Percentiles rank a stretch among this genome's conserved stretches.
Conservation (phyloP, 805 yeast species). For the Metschnikowia kofuensis region DNA sequence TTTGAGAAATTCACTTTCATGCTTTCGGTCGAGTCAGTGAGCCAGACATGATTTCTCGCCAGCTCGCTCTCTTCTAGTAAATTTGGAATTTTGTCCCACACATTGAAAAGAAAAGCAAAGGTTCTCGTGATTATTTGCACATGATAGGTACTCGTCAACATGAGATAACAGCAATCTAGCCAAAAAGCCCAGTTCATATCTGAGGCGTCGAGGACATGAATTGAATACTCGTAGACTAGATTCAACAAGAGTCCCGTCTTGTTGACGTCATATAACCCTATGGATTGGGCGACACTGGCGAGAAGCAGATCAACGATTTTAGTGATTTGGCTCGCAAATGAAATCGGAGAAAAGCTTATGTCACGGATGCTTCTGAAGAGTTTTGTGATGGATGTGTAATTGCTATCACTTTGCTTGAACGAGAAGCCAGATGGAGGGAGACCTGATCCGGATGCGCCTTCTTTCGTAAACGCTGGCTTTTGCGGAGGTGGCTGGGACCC, state of each 20-base stretch:
- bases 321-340: slow-evolving; percentile 17
- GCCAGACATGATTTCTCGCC: slow-evolving; percentile 33
- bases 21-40: slow-evolving; percentile 34
- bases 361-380: slow-evolving; percentile 39
- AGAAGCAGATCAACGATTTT: slow-evolving; percentile 33
- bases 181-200: slow-evolving; percentile 73
- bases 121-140: slow-evolving; percentile 61
- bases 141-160: slow-evolving; percentile 59
- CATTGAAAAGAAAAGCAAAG: slow-evolving; percentile 63
- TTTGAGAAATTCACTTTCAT: slow-evolving; percentile 47
- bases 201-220: slow-evolving; percentile 27
- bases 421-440: slow-evolving; percentile 5
- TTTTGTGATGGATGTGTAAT: slow-evolving; percentile 39
- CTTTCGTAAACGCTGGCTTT: neutral
- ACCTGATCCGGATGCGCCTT: slow-evolving; percentile 3
- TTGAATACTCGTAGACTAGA: slow-evolving; percentile 37
- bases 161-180: slow-evolving; percentile 55
- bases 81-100: slow-evolving; percentile 68
- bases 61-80: slow-evolving; percentile 16
- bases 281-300: slow-evolving; percentile 31
- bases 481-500: neutral
- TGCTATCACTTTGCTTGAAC: slow-evolving; percentile 30
- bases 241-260: slow-evolving; percentile 40
- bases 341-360: slow-evolving; percentile 24
- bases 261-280: slow-evolving; percentile 36